Percentiles rank a stretch among this genome's conserved stretches.
Conservation (phyloP, 2,329 filamentous ascomycete genomes). For the Neoarthrinium moseri region DNA sequence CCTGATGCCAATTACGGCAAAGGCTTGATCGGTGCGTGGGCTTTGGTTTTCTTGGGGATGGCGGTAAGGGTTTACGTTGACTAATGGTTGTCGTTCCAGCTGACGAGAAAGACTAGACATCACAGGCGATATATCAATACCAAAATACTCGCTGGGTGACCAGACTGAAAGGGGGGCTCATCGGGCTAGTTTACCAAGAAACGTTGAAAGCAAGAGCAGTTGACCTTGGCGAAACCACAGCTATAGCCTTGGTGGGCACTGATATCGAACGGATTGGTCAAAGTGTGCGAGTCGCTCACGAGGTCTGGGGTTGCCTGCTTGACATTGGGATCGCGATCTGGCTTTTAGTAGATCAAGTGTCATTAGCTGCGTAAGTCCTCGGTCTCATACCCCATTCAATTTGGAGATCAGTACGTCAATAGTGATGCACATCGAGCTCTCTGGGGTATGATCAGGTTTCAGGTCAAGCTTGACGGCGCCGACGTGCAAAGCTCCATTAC, state of each 20-base stretch:
- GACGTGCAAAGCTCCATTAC: no score
- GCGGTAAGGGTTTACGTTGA: slow-evolving; percentile 17
- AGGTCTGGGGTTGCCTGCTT: slow-evolving; percentile 25
- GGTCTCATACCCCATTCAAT: slow-evolving; percentile 24
- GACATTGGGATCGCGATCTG: slow-evolving; percentile 27
- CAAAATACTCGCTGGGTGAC: slow-evolving; percentile 21
- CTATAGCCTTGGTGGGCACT: slow-evolving; percentile 32
- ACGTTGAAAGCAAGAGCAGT: slow-evolving; percentile 17
- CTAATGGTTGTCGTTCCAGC: neutral
- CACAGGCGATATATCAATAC: slow-evolving; percentile 21
- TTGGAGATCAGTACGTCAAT: no score
- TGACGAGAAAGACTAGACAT: slow-evolving; percentile 8
- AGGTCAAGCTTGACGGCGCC: no score
- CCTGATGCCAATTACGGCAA: slow-evolving; percentile 19
- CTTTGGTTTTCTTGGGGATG: slow-evolving; percentile 29
- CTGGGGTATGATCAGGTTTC: no score
- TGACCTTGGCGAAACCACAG: slow-evolving; percentile 23
- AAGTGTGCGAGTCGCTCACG: slow-evolving; percentile 21
- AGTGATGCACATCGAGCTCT: no score
- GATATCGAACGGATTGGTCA: slow-evolving; percentile 29
- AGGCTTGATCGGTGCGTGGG: slow-evolving; percentile 28
- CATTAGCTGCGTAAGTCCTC: slow-evolving; percentile 20
- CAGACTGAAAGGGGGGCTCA: slow-evolving; percentile 20
- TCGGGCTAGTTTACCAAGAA: slow-evolving; percentile 23
- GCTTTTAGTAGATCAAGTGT: slow-evolving; percentile 27